A percentile compares a stretch with the other conserved stretches of the same genome.
Conservation (phyloP, 768 basidiomycete genomes). For the Boletus sp. region DNA sequence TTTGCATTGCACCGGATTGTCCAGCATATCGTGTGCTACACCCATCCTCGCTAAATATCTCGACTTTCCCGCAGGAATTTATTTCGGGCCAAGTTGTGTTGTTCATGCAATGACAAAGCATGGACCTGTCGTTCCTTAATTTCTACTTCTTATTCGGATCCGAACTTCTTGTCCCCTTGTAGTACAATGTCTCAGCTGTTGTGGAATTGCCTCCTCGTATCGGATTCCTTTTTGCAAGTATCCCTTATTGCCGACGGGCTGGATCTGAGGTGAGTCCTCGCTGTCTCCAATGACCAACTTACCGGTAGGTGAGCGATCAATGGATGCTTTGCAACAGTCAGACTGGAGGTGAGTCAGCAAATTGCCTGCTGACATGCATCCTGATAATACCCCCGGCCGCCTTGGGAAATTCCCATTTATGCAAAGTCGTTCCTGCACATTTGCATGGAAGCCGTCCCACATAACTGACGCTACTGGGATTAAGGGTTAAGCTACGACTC, state of each 20-base stretch:
- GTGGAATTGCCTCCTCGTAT: not conserved
- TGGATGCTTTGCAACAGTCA: not conserved
- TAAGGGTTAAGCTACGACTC: not conserved
- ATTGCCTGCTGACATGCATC: not conserved
- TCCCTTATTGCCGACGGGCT: not conserved
- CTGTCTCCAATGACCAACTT: not conserved
- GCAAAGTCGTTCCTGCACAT: not conserved
- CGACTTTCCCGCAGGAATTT: conserved; percentile 19
- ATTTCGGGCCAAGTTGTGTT: conserved; percentile 12
- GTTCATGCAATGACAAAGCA: conserved; percentile 12
- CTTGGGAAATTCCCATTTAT: conserved; percentile 1
- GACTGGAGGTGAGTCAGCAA: conserved; percentile 15
- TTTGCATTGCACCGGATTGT: conserved; percentile 16
- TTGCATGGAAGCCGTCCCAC: not conserved
- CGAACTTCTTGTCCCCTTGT: not conserved
- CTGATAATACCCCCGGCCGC: conserved; percentile 2
- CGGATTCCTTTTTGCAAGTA: not conserved
- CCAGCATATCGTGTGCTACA: conserved; percentile 11
- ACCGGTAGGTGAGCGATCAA: not conserved
- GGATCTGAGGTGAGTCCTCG: conserved; percentile 12
- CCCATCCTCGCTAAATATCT: conserved; percentile 9
- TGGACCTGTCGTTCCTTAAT: conserved; percentile 15
- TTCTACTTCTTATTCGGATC: conserved; percentile 8
- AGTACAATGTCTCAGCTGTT: conserved; percentile 7
- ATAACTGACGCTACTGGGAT: not conserved